phyloP scores from a whole-genome alignment of 2,329 filamentous ascomycete species.

The Exutisphaerella laricina region DNA sequence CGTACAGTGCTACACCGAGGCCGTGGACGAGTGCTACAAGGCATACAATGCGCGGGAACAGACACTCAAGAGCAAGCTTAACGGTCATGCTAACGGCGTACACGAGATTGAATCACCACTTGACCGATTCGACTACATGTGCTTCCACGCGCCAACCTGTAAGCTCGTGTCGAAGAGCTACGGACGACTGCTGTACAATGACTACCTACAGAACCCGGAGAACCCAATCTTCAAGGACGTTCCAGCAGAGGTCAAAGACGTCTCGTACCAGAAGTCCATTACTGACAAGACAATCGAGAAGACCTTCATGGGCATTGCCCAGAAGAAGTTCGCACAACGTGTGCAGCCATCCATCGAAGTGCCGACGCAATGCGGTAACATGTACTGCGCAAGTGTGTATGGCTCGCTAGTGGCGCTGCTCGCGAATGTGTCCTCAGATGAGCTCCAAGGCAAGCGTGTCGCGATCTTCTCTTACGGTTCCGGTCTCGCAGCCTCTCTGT shows the following conservation, averaged over 20 bases:
- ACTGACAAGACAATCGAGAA: conserved; percentile 51
- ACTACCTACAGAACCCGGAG: conserved; percentile 44
- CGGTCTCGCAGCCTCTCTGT: conserved; percentile 48
- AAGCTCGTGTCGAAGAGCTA: conserved; percentile 52
- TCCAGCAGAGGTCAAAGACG: conserved; percentile 43
- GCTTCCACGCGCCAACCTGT: conserved; percentile 51
- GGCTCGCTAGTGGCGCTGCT: conserved; percentile 45
- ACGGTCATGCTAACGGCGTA: conserved; percentile 38
- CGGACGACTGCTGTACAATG: conserved; percentile 49
- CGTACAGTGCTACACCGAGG: conserved; percentile 49
- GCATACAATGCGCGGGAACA: conserved; percentile 48
- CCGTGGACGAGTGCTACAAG: conserved; percentile 50
- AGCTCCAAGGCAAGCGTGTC: conserved; percentile 47
- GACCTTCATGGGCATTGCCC: conserved; percentile 47
- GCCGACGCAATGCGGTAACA: conserved; percentile 51
- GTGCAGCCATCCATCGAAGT: conserved; percentile 48
- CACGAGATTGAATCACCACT: conserved; percentile 42
- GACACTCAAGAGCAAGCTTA: conserved; percentile 40
- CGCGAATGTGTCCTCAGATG: conserved; percentile 41
- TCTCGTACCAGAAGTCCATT: conserved; percentile 44
- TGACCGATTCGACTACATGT: conserved; percentile 52
- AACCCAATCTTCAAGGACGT: conserved; percentile 48
- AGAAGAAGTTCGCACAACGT: conserved; percentile 47
- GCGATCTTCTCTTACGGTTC: conserved; percentile 50
- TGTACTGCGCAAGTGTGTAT: conserved; percentile 52